Evolutionary conservation across 768 basidiomycete genomes (phyloP), one percentile per base, ranked within the genome.

Genomic region (Hirschioporus abietinus): DNA sequence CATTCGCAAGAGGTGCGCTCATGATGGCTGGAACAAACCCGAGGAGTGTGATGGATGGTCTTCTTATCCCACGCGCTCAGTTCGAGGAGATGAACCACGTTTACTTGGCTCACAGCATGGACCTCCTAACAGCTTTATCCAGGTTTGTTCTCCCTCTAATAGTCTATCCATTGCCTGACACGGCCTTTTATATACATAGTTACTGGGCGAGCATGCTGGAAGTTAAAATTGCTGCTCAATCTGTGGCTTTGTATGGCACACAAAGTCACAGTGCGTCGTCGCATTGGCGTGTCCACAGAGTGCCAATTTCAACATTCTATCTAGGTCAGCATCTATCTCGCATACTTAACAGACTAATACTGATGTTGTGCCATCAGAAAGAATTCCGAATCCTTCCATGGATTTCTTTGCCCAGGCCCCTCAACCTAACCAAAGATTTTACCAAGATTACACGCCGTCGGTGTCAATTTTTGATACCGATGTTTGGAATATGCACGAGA

Each of bases 1-100:
- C 61, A n/a, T 26, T 65, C 2, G 67, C 67, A 34, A 57, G 27
- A 24, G 58, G 58, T 8, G 35, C 60, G 12, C 42, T 52, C 42
- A 52, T 52, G 42, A 52, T 52, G 42, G 42, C 42, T 20, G 20
- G 42, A 52, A 5, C 42, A 52, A 52, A 52, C 20, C 42, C 42
- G 42, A 52, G 42, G 42, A 52, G 20, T 15, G 20, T 52, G 12
- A 15, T 15, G 12, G 42, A 52, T 20, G 42, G 42, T 52, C 42
- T 52, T 52, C 42, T 52, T 3, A 52, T 52, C 20, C 42, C 42
- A 52, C 15, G 1, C 42, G 20, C 42, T 6, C 42, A 52, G 42
- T 52, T 52, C 12, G 42, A 52, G 20, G 42, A 52, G 1, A 12
- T 52, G 20, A 52, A 12, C 42, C 42, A 52, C 3, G 42, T 20